These are phyloP conservation scores for Sicyos baderoa DNA, from an alignment of 306 rosid species.

Conservation along the genomic window DNA sequence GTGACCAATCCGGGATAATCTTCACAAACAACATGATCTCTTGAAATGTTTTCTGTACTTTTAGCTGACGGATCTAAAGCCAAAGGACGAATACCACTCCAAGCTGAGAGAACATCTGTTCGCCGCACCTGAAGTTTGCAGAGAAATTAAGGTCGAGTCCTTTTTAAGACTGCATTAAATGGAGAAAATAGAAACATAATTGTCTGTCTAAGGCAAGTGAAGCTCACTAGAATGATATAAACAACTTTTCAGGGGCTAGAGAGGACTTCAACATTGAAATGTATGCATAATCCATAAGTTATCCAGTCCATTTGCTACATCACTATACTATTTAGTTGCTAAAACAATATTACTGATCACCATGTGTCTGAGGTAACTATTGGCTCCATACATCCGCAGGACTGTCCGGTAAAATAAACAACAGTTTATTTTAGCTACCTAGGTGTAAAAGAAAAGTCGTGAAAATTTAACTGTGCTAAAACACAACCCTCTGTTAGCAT, in stretches of 20 bases:
- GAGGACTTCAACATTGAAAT: not conserved
- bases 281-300: not conserved
- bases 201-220: not conserved
- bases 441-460: not conserved
- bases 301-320: too few relatives aligned
- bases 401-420: not conserved
- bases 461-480: not conserved
- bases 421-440: not conserved
- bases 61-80: conserved; percentile 83
- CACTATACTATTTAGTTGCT: not conserved
- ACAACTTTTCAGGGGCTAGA: not conserved
- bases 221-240: not conserved
- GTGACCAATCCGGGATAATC: conserved; percentile 97
- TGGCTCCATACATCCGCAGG: not conserved
- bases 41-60: conserved; percentile 79
- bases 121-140: conserved; percentile 72
- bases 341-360: not conserved
- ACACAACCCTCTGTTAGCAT: not conserved
- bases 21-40: conserved; percentile 99
- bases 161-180: conserved; percentile 15
- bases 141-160: conserved; percentile 24
- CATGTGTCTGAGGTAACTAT: conserved; percentile 1
- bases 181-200: not conserved
- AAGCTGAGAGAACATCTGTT: conserved; percentile 88
- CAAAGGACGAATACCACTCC: conserved; percentile 99